Evolutionary conservation across 192 early-diverging fungal genomes (phyloP).

Genomic region (Pilobolus umbonatus): DNA sequence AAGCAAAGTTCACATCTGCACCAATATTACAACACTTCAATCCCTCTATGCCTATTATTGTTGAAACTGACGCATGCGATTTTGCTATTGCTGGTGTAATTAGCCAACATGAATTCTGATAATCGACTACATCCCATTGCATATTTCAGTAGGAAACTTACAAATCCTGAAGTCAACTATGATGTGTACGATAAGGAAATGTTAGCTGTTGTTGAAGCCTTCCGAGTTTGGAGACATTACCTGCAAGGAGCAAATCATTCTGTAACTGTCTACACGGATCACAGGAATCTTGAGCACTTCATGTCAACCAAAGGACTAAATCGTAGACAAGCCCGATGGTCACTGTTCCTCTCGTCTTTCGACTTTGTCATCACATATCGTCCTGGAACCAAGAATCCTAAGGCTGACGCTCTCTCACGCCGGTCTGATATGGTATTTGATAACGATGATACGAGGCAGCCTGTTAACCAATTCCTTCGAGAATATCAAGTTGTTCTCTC

Average conservation of each 20-base stretch:
- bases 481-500: neutral
- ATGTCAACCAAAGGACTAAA: slow-evolving; percentile 25
- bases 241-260: slow-evolving; percentile 17
- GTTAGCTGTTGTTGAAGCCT: slow-evolving; percentile 28
- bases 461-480: neutral
- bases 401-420: slow-evolving; percentile 11
- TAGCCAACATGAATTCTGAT: slow-evolving; percentile 8
- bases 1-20: neutral
- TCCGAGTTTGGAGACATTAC: slow-evolving; percentile 29
- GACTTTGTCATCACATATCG: too few relatives aligned
- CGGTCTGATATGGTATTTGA: slow-evolving; percentile 2
- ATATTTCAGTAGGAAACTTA: slow-evolving; percentile 22
- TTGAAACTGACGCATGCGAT: too few relatives aligned
- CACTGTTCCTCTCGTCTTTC: too few relatives aligned
- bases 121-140: slow-evolving; percentile 32
- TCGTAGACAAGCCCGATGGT: slow-evolving; percentile 37
- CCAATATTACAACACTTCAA: too few relatives aligned
- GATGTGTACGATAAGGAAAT: slow-evolving; percentile 38
- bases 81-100: too few relatives aligned
- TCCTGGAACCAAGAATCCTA: too few relatives aligned
- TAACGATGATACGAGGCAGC: neutral
- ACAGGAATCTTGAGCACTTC: too few relatives aligned
- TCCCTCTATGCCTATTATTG: too few relatives aligned
- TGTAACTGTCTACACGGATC: too few relatives aligned
- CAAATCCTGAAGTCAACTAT: slow-evolving; percentile 30